A percentile compares a stretch with the other conserved stretches of the same genome.
These are phyloP conservation scores for Cladophialophora chaetospira DNA, from an alignment of 2,329 filamentous ascomycete genomes.

Conservation along the genomic window DNA sequence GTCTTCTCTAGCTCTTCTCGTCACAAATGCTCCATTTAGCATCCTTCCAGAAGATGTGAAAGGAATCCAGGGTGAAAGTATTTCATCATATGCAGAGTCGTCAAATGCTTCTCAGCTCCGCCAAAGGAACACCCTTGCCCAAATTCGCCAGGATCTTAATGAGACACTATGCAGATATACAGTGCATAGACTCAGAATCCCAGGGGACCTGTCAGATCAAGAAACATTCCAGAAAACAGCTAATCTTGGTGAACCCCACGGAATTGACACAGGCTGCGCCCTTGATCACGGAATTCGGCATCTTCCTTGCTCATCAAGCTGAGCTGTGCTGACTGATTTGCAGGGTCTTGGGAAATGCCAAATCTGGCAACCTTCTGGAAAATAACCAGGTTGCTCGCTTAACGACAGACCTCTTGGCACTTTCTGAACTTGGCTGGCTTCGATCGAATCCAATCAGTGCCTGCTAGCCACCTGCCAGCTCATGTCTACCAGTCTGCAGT, in stretches of 20 bases:
- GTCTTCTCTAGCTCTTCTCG: not conserved
- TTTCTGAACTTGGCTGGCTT: not conserved
- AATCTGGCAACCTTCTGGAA: slow-evolving; percentile 4
- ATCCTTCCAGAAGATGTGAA: slow-evolving; percentile 6
- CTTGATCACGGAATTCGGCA: not conserved
- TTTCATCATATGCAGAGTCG: not conserved
- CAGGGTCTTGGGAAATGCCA: not conserved
- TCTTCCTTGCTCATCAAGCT: not conserved
- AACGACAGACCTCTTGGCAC: not conserved
- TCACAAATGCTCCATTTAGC: not conserved
- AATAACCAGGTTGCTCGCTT: not conserved
- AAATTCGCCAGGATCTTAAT: not conserved
- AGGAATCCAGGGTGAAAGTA: not conserved
- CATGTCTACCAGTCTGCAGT: not conserved
- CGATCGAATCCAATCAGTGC: not conserved
- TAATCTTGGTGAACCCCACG: not conserved
- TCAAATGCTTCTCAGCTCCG: not conserved
- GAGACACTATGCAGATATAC: not conserved
- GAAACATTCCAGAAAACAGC: not conserved
- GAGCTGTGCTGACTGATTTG: not conserved
- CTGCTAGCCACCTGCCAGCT: not conserved
- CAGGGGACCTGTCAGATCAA: not conserved
- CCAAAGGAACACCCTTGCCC: not conserved
- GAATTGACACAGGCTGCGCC: not conserved
- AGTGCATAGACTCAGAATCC: too few relatives aligned